phyloP scores from a whole-genome alignment of 345 rosid species.

The Syzygium jambos region DNA sequence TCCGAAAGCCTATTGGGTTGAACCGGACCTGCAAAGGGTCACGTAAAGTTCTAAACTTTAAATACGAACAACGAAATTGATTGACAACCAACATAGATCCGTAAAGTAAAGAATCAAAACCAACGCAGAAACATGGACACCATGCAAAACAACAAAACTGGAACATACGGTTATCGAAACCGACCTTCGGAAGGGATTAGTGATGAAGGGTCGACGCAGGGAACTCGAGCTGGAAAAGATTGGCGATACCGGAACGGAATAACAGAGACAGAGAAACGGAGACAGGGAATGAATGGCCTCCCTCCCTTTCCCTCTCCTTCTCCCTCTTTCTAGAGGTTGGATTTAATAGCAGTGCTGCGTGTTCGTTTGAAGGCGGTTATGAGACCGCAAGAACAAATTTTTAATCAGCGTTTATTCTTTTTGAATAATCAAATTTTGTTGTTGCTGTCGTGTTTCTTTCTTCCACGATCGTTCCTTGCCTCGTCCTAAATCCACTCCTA shows the following conservation, averaged over 20 bases:
- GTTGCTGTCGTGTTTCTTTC: background rate
- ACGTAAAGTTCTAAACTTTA: background rate
- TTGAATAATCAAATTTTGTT: background rate
- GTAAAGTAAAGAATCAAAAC: background rate
- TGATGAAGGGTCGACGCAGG: background rate
- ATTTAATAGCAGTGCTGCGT: background rate
- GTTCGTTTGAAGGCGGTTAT: background rate
- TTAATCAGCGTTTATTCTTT: background rate
- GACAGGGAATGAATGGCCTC: background rate
- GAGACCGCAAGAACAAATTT: background rate
- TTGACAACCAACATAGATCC: background rate
- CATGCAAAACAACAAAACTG: background rate
- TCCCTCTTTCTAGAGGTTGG: background rate
- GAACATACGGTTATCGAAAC: background rate
- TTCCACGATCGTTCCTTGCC: too few species aligned
- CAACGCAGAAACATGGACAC: background rate
- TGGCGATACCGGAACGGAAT: background rate
- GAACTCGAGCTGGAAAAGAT: background rate
- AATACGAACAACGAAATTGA: background rate
- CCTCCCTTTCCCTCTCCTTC: background rate
- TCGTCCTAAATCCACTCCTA: background rate
- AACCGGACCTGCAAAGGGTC: background rate
- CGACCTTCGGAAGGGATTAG: background rate
- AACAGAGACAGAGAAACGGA: background rate
- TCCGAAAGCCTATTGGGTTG: background rate